These are phyloP conservation scores for Ceratocystis huliohia DNA, from an alignment of 2,329 filamentous ascomycete species.

Conservation along the genomic window DNA sequence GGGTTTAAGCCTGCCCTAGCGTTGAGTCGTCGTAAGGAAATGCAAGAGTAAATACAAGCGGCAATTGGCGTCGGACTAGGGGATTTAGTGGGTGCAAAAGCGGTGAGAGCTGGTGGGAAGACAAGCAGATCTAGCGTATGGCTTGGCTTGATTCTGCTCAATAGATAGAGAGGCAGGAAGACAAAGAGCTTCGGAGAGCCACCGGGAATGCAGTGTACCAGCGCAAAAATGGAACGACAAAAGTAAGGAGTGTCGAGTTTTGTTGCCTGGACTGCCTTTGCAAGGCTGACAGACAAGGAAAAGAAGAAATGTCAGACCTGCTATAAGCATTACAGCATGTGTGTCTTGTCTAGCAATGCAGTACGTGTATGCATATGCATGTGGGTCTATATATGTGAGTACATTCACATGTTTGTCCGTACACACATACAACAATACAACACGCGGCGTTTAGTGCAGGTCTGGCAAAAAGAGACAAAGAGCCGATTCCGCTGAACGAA, in stretches of 20 bases:
- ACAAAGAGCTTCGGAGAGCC: not conserved
- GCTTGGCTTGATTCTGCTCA: no score
- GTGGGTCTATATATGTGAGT: not conserved
- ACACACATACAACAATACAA: not conserved
- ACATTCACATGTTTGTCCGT: not conserved
- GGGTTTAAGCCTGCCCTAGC: no score
- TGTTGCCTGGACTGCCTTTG: not conserved
- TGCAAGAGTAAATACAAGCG: no score
- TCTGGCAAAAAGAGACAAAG: not conserved
- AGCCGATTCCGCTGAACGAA: not conserved
- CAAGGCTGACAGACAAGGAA: conserved; percentile 3
- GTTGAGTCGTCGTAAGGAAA: no score
- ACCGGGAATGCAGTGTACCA: not conserved
- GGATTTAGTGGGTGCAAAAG: no score
- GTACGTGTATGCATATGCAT: not conserved
- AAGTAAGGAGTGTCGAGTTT: not conserved
- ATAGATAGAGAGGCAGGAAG: no score
- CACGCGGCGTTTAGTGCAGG: no score
- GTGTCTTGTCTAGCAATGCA: not conserved
- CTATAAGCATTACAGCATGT: not conserved
- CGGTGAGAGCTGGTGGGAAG: no score
- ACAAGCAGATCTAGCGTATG: no score
- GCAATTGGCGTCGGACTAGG: no score
- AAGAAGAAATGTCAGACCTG: not conserved
- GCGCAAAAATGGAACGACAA: not conserved